Evolutionary conservation across 1,139 yeast genomes (phyloP), one percentile per base, ranked within the genome.

Genomic region (Debaryomyces psychrophilus): DNA sequence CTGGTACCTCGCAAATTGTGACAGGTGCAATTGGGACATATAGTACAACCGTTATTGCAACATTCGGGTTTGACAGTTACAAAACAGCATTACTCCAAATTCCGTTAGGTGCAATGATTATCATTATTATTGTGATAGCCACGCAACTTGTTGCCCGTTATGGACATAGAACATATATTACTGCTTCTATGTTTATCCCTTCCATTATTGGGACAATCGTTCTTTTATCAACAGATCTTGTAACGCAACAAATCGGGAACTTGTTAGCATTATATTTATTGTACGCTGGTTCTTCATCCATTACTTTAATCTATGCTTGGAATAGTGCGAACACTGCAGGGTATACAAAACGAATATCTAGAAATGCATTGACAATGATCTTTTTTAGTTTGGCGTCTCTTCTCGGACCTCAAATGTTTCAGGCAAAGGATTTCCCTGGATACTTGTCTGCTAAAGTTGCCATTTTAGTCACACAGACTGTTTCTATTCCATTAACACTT

Each of bases 21-120:
- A 71, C 76, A 2, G 77, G 77, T 8, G 73, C 75, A 2, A 65
- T 72, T 27, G 67, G 66, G 14, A 66, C 75, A 1, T 72, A 71
- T 45, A 68, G 74, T 47, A 74, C 70, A 7, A 69, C 75, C 1
- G 67, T 72, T 11, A 71, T 71, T 12, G 60, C 64, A 14, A 57
- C 71, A 27, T 69, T 72, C 52, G 77, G 76, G 2, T 71, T 68
- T 45, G 55, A 58, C 43, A 52, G 42, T 45, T 60, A 67, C 45
- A 51, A 66, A 46, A 63, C 76, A 2, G 73, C 77, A 1, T 58
- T 72, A 31, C 64, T 71, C 56, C 76, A 72, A 53, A 61, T 71
- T 58, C 77, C 77, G 1, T 64, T 68, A 5, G 76, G 77, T 2
- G 64, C 64, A 2, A 57, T 71, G 5, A 69, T 71, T 12, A 61